Conservation (phyloP, 176 grass and related monocot species). For the Urochloa ruziziensis region DNA sequence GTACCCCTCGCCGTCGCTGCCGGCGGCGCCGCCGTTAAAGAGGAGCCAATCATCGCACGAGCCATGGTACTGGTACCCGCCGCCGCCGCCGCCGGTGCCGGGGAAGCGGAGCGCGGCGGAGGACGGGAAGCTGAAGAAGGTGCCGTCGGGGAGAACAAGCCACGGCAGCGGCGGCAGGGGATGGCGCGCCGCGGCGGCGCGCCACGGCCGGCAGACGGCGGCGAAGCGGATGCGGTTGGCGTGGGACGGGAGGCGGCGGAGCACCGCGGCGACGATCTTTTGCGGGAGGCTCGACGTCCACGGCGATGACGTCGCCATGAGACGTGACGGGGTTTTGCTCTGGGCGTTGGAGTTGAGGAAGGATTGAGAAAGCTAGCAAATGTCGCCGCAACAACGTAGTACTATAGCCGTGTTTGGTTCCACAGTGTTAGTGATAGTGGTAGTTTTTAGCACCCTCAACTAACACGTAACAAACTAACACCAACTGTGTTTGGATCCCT, state of each 20-base stretch:
- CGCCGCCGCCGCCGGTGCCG: neutral
- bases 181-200: neutral
- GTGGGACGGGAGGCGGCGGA: neutral
- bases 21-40: neutral
- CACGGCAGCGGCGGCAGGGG: neutral
- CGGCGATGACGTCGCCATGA: neutral
- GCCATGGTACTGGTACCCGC: neutral
- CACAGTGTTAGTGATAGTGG: too few species aligned
- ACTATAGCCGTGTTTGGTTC: too few species aligned
- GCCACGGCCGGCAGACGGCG: neutral
- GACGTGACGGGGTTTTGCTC: too few species aligned
- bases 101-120: neutral
- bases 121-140: neutral
- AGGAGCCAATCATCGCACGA: neutral
- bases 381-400: too few species aligned
- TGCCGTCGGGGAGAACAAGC: neutral
- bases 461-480: too few species aligned
- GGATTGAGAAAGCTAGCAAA: too few species aligned
- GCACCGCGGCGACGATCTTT: neutral
- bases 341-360: too few species aligned
- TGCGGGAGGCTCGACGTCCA: neutral
- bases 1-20: neutral
- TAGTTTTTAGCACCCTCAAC: too few species aligned
- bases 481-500: too few species aligned
- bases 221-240: slow-evolving; percentile 4